phyloP scores from a whole-genome alignment of 2,329 filamentous ascomycete species.

The Tolypocladium guangdongense region DNA sequence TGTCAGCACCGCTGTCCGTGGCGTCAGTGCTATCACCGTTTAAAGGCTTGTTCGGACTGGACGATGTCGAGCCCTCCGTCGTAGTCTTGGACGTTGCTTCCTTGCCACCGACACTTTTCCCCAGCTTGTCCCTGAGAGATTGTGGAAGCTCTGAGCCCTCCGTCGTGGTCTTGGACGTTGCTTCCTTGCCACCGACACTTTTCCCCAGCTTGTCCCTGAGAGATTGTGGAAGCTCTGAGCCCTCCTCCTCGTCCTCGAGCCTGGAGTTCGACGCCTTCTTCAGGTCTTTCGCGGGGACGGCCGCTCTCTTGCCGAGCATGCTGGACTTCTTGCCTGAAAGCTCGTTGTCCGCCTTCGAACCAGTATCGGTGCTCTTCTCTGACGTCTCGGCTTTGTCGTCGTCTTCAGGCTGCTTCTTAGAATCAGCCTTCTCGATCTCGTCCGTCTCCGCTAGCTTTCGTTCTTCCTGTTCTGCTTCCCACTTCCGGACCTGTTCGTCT shows the following conservation, averaged over 20 bases:
- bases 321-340: background rate
- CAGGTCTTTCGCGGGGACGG: conserved; percentile 3
- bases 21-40: background rate
- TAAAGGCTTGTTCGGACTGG: background rate
- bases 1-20: background rate
- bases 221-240: conserved; percentile 20
- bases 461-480: conserved; percentile 29
- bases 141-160: conserved; percentile 18
- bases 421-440: background rate
- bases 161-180: conserved; percentile 3
- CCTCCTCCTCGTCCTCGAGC: conserved; percentile 10
- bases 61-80: background rate
- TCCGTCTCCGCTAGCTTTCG: conserved; percentile 16
- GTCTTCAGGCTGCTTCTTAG: background rate
- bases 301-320: conserved; percentile 8
- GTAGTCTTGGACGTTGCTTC: conserved; percentile 4
- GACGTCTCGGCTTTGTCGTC: background rate
- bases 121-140: conserved; percentile 21
- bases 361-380: background rate
- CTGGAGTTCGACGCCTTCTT: conserved; percentile 8
- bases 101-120: conserved; percentile 4
- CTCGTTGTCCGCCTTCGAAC: background rate
- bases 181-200: background rate
- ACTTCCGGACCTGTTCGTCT: conserved; percentile 30
- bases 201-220: conserved; percentile 19